Percentiles rank a stretch among this genome's conserved stretches.
Evolutionary conservation across 2,329 filamentous ascomycete species (phyloP).

Genomic region (Alternaria longipes): DNA sequence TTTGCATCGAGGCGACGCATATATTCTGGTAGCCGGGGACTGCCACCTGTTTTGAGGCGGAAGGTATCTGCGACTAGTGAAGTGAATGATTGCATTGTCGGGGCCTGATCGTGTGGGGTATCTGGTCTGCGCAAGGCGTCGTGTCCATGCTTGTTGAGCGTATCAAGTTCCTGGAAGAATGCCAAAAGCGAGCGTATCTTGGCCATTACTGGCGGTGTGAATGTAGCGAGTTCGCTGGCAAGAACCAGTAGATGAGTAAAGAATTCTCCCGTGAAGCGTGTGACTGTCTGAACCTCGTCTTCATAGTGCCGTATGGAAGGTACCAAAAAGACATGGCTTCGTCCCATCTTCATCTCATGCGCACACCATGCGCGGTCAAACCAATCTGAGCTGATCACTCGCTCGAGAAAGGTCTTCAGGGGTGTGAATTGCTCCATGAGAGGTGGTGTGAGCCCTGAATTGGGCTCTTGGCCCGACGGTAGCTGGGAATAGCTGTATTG

Average conservation of each 20-base stretch:
- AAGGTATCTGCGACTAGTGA: conserved; percentile 50
- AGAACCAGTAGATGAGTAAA: conserved; percentile 54
- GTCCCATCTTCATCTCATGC: conserved; percentile 55
- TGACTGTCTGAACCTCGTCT: conserved; percentile 33
- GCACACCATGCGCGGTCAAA: conserved; percentile 58
- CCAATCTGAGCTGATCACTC: conserved; percentile 53
- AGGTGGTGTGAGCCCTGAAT: conserved; percentile 37
- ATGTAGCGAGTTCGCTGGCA: conserved; percentile 33
- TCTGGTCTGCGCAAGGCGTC: conserved; percentile 27
- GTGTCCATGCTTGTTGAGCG: conserved; percentile 9
- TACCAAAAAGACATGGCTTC: conserved; percentile 54
- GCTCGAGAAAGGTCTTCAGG: conserved; percentile 44
- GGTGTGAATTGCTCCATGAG: conserved; percentile 39
- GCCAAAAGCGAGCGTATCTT: conserved; percentile 35
- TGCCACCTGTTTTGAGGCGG: conserved; percentile 54
- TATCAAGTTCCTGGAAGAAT: conserved; percentile 25
- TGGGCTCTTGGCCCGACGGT: conserved; percentile 34
- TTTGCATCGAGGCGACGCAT: conserved; percentile 54
- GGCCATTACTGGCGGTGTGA: conserved; percentile 20
- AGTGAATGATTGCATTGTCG: conserved; percentile 20
- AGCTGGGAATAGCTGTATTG: conserved; percentile 45
- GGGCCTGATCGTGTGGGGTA: conserved; percentile 18
- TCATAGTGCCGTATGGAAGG: conserved; percentile 42
- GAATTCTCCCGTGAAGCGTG: conserved; percentile 54
- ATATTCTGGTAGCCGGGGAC: conserved; percentile 52